A percentile compares a stretch with the other conserved stretches of the same genome.
Conservation (phyloP, 2,329 filamentous ascomycete genomes). For the Parascedosporium putredinis region DNA sequence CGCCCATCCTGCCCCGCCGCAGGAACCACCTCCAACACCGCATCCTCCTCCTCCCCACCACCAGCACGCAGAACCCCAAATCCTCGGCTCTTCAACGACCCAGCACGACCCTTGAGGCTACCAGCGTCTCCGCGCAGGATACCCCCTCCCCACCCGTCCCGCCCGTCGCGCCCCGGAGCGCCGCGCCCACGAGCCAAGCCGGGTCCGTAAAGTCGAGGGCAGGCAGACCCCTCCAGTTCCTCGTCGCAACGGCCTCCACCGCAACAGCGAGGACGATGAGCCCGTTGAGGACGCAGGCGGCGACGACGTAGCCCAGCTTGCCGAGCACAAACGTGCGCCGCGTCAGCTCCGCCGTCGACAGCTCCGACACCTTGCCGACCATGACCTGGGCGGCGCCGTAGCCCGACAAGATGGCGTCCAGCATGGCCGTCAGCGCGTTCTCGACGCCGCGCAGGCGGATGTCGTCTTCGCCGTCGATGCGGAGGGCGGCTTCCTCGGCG, state of each 20-base stretch:
- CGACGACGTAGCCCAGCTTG: background rate
- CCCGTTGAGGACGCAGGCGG: background rate
- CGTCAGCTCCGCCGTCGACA: background rate
- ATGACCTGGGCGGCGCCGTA: background rate
- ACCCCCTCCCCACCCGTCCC: no score
- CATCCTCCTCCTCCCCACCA: no score
- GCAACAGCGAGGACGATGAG: background rate
- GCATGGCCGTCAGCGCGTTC: background rate
- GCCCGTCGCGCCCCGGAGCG: background rate
- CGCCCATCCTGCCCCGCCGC: no score
- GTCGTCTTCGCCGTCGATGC: no score
- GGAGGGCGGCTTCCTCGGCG: no score
- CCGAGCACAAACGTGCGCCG: background rate
- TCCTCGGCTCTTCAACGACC: no score
- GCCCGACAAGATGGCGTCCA: background rate
- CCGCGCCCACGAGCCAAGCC: background rate
- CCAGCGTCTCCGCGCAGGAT: no score
- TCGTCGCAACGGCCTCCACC: background rate
- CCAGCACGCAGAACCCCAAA: no score
- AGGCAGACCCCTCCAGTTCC: background rate
- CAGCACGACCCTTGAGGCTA: no score
- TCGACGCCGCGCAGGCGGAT: background rate
- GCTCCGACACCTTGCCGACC: background rate
- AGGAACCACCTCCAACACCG: no score
- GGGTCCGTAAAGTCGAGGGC: background rate